These are phyloP conservation scores for Coprinellus micaceus DNA, from an alignment of 768 basidiomycete species.

Conservation along the genomic window DNA sequence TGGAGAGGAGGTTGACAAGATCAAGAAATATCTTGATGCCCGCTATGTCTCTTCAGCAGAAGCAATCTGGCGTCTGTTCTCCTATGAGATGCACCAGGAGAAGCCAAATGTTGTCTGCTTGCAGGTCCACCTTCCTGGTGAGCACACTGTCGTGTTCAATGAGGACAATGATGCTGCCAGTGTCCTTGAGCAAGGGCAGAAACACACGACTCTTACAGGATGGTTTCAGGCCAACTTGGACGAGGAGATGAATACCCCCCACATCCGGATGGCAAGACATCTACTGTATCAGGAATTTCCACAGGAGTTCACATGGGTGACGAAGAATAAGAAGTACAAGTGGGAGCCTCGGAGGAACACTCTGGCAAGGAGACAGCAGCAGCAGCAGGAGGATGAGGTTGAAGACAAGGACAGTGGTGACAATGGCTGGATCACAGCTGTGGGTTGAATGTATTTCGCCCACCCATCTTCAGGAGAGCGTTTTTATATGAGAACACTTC, in stretches of 20 bases:
- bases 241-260: not conserved
- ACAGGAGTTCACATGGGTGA: constrained; percentile 11
- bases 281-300: not conserved
- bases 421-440: too few species aligned
- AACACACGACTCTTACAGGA: not conserved
- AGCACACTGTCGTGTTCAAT: constrained; percentile 24
- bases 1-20: constrained; percentile 33
- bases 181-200: not conserved
- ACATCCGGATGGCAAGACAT: not conserved
- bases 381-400: not conserved
- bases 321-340: too few species aligned
- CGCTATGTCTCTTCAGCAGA: constrained; percentile 35
- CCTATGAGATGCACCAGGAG: constrained; percentile 30
- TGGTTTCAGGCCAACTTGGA: not conserved
- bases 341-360: too few species aligned
- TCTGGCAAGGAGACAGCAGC: too few species aligned
- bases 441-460: constrained; percentile 40
- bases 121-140: constrained; percentile 37
- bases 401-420: not conserved
- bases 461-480: constrained; percentile 33
- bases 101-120: constrained; percentile 37
- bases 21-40: constrained; percentile 32
- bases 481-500: constrained; percentile 39
- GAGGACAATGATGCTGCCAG: not conserved
- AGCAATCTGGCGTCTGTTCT: constrained; percentile 33